These are phyloP conservation scores for Kazachstania kunashirensis DNA, from an alignment of 805 yeast genomes.

Conservation along the genomic window DNA sequence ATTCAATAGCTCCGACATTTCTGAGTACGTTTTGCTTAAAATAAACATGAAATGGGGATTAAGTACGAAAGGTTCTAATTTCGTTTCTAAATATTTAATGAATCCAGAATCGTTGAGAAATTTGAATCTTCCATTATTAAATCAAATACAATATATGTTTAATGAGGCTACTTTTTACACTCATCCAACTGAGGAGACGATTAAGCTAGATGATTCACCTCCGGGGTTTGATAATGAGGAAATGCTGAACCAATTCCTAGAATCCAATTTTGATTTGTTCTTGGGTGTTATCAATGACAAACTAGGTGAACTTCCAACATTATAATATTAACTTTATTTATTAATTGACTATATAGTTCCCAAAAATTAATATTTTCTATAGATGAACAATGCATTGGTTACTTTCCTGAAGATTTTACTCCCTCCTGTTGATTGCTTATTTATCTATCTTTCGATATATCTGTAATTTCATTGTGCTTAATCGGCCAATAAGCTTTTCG, in stretches of 20 bases:
- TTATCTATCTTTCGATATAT: no score
- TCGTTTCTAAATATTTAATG: slow-evolving; percentile 8
- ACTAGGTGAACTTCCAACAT: slow-evolving; percentile 11
- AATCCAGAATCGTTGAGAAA: slow-evolving; percentile 7
- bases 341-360: no score
- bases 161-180: slow-evolving; percentile 1
- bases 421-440: no score
- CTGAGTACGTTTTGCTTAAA: slow-evolving; percentile 8
- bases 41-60: slow-evolving; percentile 19
- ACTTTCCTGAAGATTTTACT: no score
- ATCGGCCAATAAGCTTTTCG: no score
- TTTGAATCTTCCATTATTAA: slow-evolving; percentile 4
- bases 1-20: slow-evolving; percentile 5
- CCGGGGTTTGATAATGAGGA: slow-evolving; percentile 4
- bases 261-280: slow-evolving; percentile 12
- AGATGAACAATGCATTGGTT: no score
- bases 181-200: neutral
- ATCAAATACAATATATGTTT: slow-evolving; percentile 5
- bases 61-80: slow-evolving; percentile 7
- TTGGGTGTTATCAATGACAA: slow-evolving; percentile 11
- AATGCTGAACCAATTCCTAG: slow-evolving; percentile 10
- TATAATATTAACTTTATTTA: no score
- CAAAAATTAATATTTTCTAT: no score
- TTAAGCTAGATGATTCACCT: neutral
- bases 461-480: no score